A percentile compares a stretch with the other conserved stretches of the same genome.
phyloP scores from a whole-genome alignment of 768 basidiomycete species.

The Termitomyces sp. region DNA sequence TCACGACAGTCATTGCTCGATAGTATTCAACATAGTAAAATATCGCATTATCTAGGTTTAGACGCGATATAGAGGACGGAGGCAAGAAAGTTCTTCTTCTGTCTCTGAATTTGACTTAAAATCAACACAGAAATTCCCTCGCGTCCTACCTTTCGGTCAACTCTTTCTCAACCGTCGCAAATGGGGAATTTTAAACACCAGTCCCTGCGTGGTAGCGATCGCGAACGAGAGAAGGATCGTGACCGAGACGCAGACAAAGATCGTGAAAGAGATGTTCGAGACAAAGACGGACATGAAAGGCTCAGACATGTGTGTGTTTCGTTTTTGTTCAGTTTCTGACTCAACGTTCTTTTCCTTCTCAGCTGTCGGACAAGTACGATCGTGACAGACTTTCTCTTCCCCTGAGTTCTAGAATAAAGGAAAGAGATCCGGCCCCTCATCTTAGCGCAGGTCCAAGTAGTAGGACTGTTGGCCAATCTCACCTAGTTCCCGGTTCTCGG shows the following conservation, averaged over 20 bases:
- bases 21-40: slow-evolving; percentile 7
- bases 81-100: slow-evolving; percentile 32
- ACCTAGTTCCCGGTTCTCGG: slow-evolving; percentile 34
- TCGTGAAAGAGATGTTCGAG: slow-evolving; percentile 54
- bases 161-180: slow-evolving; percentile 77
- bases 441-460: slow-evolving; percentile 37
- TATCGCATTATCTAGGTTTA: slow-evolving; percentile 44
- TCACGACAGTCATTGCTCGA: slow-evolving; percentile 1
- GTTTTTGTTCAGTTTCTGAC: neutral
- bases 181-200: slow-evolving; percentile 95
- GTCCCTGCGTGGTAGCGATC: slow-evolving; percentile 64
- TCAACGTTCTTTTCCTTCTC: slow-evolving; percentile 7
- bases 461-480: slow-evolving; percentile 31
- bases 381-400: slow-evolving; percentile 68
- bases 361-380: slow-evolving; percentile 88
- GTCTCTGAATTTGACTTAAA: neutral
- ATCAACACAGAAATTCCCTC: slow-evolving; percentile 39
- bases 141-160: slow-evolving; percentile 66
- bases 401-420: slow-evolving; percentile 50
- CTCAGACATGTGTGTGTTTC: slow-evolving; percentile 59
- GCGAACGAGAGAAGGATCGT: slow-evolving; percentile 45
- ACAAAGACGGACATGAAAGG: slow-evolving; percentile 75
- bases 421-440: slow-evolving; percentile 64
- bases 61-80: slow-evolving; percentile 71
- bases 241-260: slow-evolving; percentile 40